A percentile compares a stretch with the other conserved stretches of the same genome.
These are phyloP conservation scores for Sicyos baderoa DNA, from an alignment of 306 rosid species.

Conservation along the genomic window DNA sequence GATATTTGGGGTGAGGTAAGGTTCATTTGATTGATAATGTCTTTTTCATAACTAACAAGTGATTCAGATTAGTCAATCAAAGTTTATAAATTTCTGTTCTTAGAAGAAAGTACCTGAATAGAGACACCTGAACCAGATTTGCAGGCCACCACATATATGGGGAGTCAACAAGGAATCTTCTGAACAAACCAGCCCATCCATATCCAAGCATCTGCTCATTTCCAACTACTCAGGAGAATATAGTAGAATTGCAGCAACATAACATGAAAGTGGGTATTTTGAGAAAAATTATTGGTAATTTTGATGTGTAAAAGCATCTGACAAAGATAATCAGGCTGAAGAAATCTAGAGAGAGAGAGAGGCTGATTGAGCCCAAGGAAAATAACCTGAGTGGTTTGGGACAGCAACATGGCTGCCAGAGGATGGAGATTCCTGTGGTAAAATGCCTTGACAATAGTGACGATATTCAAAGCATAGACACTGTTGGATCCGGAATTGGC, in stretches of 20 bases:
- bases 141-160: conserved; percentile 98
- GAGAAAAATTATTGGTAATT: background rate
- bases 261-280: background rate
- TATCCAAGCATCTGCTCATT: conserved; percentile 74
- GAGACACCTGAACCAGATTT: conserved; percentile 76
- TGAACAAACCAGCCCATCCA: conserved; percentile 92
- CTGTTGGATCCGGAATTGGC: conserved; percentile 60
- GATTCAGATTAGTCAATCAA: too few relatives aligned
- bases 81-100: too few relatives aligned
- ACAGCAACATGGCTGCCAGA: conserved; percentile 50
- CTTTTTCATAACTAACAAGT: too few relatives aligned
- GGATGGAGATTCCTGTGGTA: conserved; percentile 51
- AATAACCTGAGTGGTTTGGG: conserved; percentile 70
- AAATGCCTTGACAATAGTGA: conserved; percentile 77
- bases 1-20: too few relatives aligned
- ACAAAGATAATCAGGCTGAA: background rate
- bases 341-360: too few relatives aligned
- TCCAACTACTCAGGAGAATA: background rate
- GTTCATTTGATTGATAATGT: too few relatives aligned
- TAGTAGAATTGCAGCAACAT: background rate
- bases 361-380: background rate
- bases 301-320: background rate
- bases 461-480: conserved; percentile 63
- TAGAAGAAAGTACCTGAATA: conserved; percentile 45
- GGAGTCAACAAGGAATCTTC: conserved; percentile 73